These are phyloP conservation scores for Dothistroma pini DNA, from an alignment of 2,329 filamentous ascomycete species.

Conservation along the genomic window DNA sequence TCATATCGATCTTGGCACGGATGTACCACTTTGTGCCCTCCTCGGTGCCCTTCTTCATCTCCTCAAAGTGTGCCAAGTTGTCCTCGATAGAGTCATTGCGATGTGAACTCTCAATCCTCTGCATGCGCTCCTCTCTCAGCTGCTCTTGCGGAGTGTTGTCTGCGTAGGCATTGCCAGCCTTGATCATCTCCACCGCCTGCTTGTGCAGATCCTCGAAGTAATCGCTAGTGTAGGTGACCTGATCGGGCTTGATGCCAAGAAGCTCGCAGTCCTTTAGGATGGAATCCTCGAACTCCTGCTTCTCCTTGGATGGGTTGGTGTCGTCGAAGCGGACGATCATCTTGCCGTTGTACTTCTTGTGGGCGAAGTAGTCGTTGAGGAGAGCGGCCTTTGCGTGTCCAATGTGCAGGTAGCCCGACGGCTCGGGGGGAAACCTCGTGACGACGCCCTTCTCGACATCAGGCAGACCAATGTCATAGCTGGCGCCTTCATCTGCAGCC, in stretches of 20 bases:
- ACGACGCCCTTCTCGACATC: conserved; percentile 86
- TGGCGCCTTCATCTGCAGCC: conserved; percentile 72
- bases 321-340: conserved; percentile 93
- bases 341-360: conserved; percentile 87
- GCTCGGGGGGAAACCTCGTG: conserved; percentile 89
- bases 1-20: conserved; percentile 86
- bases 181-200: conserved; percentile 77
- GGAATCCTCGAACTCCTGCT: conserved; percentile 90
- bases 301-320: conserved; percentile 96
- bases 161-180: conserved; percentile 83
- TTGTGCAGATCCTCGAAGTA: conserved; percentile 93
- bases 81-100: conserved; percentile 78
- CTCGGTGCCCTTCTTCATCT: conserved; percentile 84
- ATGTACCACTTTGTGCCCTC: conserved; percentile 86
- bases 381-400: conserved; percentile 92
- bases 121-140: conserved; percentile 80
- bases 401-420: conserved; percentile 92
- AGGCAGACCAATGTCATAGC: conserved; percentile 82
- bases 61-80: conserved; percentile 78
- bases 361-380: conserved; percentile 94
- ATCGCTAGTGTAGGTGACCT: conserved; percentile 85
- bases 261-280: conserved; percentile 88
- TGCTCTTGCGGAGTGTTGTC: conserved; percentile 90
- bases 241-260: conserved; percentile 88
- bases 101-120: conserved; percentile 75